Conservation (phyloP, 805 yeast genomes). For the Barnettozyma pratensis region DNA sequence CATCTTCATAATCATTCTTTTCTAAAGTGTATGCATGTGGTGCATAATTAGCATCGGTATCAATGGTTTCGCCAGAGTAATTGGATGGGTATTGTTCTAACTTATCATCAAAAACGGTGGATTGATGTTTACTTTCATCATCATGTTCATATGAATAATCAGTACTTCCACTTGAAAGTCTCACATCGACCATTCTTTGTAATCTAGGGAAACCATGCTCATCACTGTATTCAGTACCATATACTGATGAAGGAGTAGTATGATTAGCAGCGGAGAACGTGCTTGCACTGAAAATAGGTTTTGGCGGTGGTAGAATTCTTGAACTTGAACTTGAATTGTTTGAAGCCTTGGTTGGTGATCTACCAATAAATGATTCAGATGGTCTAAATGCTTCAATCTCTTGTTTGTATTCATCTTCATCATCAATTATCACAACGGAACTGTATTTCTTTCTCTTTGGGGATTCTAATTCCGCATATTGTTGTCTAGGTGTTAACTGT, state of each 20-base stretch:
- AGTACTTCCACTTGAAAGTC: constrained; percentile 30
- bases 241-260: not conserved
- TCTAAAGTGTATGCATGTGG: constrained; percentile 1
- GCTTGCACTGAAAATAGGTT: constrained; percentile 58
- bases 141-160: constrained; percentile 7
- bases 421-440: constrained; percentile 43
- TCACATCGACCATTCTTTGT: constrained; percentile 18
- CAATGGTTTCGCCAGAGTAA: constrained; percentile 34
- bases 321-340: constrained; percentile 21
- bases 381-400: constrained; percentile 13
- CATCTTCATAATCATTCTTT: constrained; percentile 8
- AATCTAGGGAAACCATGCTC: constrained; percentile 12
- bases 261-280: constrained; percentile 55
- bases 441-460: constrained; percentile 56
- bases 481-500: constrained; percentile 53
- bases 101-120: constrained; percentile 17
- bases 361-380: constrained; percentile 12
- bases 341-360: constrained; percentile 33
- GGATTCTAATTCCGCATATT: constrained; percentile 64
- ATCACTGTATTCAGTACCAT: not conserved
- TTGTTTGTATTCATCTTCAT: constrained; percentile 31
- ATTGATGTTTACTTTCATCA: constrained; percentile 1
- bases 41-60: constrained; percentile 21
- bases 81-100: constrained; percentile 16
- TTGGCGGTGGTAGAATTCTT: constrained; percentile 55